Percentiles rank a stretch among this genome's conserved stretches.
phyloP scores from a whole-genome alignment of 768 basidiomycete genomes.

The Psilocybe cubensis region DNA sequence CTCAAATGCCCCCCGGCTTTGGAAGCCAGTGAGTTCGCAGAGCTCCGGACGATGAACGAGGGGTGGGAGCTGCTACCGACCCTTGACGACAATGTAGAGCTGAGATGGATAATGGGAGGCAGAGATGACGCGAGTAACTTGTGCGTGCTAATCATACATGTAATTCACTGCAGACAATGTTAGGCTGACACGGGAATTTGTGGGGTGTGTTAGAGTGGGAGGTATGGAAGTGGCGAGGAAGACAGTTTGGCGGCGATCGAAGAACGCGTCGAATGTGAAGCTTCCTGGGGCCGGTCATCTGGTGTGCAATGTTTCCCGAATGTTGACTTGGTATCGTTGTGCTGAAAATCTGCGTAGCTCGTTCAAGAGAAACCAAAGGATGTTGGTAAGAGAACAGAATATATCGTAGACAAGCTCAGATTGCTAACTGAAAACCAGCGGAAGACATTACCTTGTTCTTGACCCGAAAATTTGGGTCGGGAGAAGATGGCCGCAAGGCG shows the following conservation, averaged over 20 bases:
- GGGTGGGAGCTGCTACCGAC: slow-evolving; percentile 29
- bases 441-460: slow-evolving; percentile 23
- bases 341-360: slow-evolving; percentile 12
- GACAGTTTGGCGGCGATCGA: slow-evolving; percentile 26
- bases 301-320: slow-evolving; percentile 15
- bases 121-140: slow-evolving; percentile 24
- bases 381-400: slow-evolving; percentile 23
- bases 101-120: slow-evolving; percentile 31
- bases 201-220: slow-evolving; percentile 22
- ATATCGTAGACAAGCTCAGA: no score
- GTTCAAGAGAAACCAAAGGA: slow-evolving; percentile 29
- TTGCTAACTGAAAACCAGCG: slow-evolving; percentile 9
- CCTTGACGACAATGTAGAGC: slow-evolving; percentile 23
- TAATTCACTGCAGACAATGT: neutral
- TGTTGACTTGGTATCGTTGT: neutral
- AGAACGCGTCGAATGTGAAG: slow-evolving; percentile 27
- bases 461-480: slow-evolving; percentile 9
- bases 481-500: neutral
- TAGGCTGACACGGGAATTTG: neutral
- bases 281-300: slow-evolving; percentile 29
- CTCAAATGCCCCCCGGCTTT: slow-evolving; percentile 27
- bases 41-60: slow-evolving; percentile 27
- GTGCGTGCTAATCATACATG: slow-evolving; percentile 10
- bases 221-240: slow-evolving; percentile 20
- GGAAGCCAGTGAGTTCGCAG: slow-evolving; percentile 27